Conservation (phyloP, 176 grass and related monocot species). For the Zea mays region Zm-B73-REFERENCE-NAM-5.0 NC_050103.1:155839001-155839500, state of each 20-base stretch:
- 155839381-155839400: constrained; percentile 91
- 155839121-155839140: constrained; percentile 7
- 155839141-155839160: constrained; percentile 92
- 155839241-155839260: constrained; percentile 45
- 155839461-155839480: constrained; percentile 83
- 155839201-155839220: constrained; percentile 34
- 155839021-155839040: background rate
- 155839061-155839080: background rate
- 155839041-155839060: no score
- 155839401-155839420: constrained; percentile 92
- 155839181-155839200: constrained; percentile 53
- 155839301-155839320: constrained; percentile 98
- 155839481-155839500: constrained; percentile 86
- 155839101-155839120: background rate
- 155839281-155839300: constrained; percentile 86
- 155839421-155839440: constrained; percentile 70
- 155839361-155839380: constrained; percentile 85
- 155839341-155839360: constrained; percentile 75
- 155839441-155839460: constrained; percentile 89
- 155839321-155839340: constrained; percentile 88
- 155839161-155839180: constrained; percentile 84
- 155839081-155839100: background rate
- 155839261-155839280: constrained; percentile 60
- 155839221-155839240: constrained; percentile 36
- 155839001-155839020: background rate